A percentile compares a stretch with the other conserved stretches of the same genome.
Evolutionary conservation across 345 rosid species (phyloP).

Genomic region (Aethionema arabicum): DNA sequence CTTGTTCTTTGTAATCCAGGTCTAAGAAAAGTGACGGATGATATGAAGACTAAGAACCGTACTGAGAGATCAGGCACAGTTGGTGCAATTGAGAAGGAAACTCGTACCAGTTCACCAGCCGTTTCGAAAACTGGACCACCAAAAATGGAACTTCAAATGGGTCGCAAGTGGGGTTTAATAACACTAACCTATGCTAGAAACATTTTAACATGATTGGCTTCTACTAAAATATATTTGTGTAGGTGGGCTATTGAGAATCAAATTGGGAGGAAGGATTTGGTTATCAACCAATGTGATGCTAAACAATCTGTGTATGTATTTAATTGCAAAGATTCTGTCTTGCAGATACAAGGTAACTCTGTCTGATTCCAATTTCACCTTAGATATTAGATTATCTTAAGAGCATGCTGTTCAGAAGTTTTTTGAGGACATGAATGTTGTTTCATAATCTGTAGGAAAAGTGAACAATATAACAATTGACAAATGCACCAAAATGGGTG

Average conservation of each 20-base stretch:
- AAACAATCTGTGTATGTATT: conserved; percentile 85
- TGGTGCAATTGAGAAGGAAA: conserved; percentile 53
- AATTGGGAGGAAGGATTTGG: conserved; percentile 77
- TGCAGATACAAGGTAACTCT: conserved; percentile 81
- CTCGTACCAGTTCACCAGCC: conserved; percentile 47
- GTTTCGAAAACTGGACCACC: conserved; percentile 83
- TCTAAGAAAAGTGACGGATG: conserved; percentile 79
- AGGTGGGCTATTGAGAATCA: conserved; percentile 99
- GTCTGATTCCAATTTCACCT: background rate
- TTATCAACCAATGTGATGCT: conserved; percentile 87
- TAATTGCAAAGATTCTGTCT: conserved; percentile 97
- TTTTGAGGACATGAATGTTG: conserved; percentile 13
- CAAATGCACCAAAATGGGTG: conserved; percentile 91
- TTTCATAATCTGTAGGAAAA: conserved; percentile 64
- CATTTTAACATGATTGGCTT: conserved; percentile 19
- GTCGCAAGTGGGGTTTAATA: conserved; percentile 75
- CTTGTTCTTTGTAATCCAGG: conserved; percentile 46
- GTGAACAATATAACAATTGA: conserved; percentile 96
- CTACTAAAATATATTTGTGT: conserved; percentile 26
- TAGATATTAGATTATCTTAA: conserved; percentile 5
- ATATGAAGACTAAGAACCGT: conserved; percentile 92
- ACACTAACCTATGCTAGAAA: conserved; percentile 15
- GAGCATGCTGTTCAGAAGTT: conserved; percentile 9
- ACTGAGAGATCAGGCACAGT: conserved; percentile 73
- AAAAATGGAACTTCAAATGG: conserved; percentile 94